Evolutionary conservation across 1,284 basidiomycete species (phyloP).

Genomic region (Pseudozyma hubeiensis): DNA sequence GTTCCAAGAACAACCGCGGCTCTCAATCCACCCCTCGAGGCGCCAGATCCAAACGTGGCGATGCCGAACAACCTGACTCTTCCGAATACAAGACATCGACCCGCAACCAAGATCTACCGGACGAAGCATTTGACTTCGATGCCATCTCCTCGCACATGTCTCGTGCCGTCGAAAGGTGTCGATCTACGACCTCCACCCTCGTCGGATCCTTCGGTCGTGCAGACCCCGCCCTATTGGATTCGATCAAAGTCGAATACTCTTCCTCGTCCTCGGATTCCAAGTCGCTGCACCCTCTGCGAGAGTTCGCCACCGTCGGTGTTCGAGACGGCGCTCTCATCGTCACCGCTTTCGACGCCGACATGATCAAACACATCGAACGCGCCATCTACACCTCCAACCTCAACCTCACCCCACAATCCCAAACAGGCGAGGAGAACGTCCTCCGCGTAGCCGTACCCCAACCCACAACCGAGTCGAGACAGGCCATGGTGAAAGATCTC

Average conservation of each 20-base stretch:
- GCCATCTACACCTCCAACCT: constrained; percentile 62
- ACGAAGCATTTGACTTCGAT: constrained; percentile 53
- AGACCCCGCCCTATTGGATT: constrained; percentile 58
- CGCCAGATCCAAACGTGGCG: constrained; percentile 42
- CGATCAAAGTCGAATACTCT: constrained; percentile 50
- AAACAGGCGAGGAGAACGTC: constrained; percentile 58
- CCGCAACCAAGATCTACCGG: constrained; percentile 52
- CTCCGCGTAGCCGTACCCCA: constrained; percentile 62
- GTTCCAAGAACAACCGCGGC: constrained; percentile 39
- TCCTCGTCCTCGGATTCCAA: constrained; percentile 11
- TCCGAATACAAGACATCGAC: constrained; percentile 43
- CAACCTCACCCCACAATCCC: constrained; percentile 58
- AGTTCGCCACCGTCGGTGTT: constrained; percentile 65
- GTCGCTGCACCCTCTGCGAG: constrained; percentile 52
- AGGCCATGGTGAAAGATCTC: constrained; percentile 58
- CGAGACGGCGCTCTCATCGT: constrained; percentile 61
- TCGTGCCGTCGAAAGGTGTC: constrained; percentile 51
- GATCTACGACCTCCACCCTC: constrained; percentile 39
- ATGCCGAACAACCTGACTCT: constrained; percentile 14
- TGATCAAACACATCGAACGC: constrained; percentile 65
- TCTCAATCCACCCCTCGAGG: constrained; percentile 29
- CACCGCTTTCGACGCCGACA: constrained; percentile 60
- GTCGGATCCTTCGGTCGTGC: constrained; percentile 58
- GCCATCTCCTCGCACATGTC: constrained; percentile 51
- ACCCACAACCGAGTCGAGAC: constrained; percentile 63